Evolutionary conservation across 768 basidiomycete genomes (phyloP).

Genomic region (Amanita muscaria): DNA sequence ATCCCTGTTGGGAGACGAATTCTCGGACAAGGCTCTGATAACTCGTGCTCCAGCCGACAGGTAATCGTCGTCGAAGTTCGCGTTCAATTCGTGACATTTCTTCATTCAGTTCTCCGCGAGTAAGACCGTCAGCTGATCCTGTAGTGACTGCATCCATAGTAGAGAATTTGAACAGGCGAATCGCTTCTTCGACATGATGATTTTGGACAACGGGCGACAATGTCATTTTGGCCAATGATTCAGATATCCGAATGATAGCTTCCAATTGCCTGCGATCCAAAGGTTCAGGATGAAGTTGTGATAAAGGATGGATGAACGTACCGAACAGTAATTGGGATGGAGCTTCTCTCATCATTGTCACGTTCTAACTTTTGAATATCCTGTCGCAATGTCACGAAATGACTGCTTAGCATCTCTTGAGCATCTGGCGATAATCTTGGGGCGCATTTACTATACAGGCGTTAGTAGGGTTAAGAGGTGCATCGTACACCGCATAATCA

Average conservation of each 20-base stretch:
- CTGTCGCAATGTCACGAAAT: conserved; percentile 88
- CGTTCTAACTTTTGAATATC: conserved; percentile 93
- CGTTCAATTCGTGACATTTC: conserved; percentile 89
- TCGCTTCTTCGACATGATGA: conserved; percentile 96
- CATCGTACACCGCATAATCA: conserved; percentile 11
- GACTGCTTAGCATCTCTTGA: conserved; percentile 91
- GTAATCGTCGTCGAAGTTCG: conserved; percentile 73
- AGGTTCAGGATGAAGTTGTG: conserved; percentile 1
- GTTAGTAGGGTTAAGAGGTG: neutral
- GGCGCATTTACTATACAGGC: conserved; percentile 74
- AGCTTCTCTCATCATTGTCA: conserved; percentile 95
- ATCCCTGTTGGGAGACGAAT: conserved; percentile 90
- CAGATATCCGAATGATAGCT: conserved; percentile 98
- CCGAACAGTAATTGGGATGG: conserved; percentile 98
- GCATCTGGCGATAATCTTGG: conserved; percentile 90
- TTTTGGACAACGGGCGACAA: conserved; percentile 78
- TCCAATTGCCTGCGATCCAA: conserved; percentile 72
- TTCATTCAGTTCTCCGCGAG: conserved; percentile 85
- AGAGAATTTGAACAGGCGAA: conserved; percentile 95
- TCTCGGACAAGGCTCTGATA: conserved; percentile 90
- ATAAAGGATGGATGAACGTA: conserved; percentile 27
- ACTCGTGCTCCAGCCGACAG: conserved; percentile 94
- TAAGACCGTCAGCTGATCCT: conserved; percentile 87
- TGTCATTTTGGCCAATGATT: conserved; percentile 91
- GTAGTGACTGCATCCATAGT: conserved; percentile 99